phyloP scores from a whole-genome alignment of 2,329 filamentous ascomycete species.

The Penicillium sp. region DNA sequence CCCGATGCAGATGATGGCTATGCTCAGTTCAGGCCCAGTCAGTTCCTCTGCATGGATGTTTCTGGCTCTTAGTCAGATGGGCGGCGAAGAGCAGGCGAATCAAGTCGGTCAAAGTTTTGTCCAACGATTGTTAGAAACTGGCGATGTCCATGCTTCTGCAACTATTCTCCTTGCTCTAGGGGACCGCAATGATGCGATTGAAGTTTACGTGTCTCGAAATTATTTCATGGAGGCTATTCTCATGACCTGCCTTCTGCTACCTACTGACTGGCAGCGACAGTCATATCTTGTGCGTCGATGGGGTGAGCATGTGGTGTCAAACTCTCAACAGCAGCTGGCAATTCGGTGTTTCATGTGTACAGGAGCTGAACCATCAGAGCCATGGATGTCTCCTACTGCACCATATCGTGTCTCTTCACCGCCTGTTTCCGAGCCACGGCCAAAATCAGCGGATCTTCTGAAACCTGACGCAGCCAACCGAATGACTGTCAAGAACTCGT shows the following conservation, averaged over 20 bases:
- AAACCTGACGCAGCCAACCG: conserved; percentile 45
- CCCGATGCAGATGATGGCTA: conserved; percentile 73
- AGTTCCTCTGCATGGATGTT: conserved; percentile 97
- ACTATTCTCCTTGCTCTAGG: conserved; percentile 91
- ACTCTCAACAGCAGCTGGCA: conserved; percentile 83
- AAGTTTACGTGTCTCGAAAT: conserved; percentile 89
- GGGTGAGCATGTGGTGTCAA: conserved; percentile 86
- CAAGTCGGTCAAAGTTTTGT: conserved; percentile 89
- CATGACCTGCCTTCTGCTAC: conserved; percentile 76
- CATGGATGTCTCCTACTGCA: conserved; percentile 82
- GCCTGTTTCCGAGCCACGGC: conserved; percentile 54
- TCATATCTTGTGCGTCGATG: conserved; percentile 85
- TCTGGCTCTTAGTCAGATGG: conserved; percentile 83
- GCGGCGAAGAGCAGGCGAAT: conserved; percentile 71
- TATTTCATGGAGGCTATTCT: conserved; percentile 91
- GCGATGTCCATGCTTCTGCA: conserved; percentile 86
- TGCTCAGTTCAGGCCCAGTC: conserved; percentile 74
- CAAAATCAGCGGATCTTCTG: conserved; percentile 17
- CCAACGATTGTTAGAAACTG: conserved; percentile 80
- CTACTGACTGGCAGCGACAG: conserved; percentile 86
- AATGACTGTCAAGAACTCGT: conserved; percentile 70
- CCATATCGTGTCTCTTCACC: conserved; percentile 37
- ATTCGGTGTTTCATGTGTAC: conserved; percentile 92
- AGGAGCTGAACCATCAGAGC: conserved; percentile 75
- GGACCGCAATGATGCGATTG: conserved; percentile 89